Percentiles rank a stretch among this genome's conserved stretches.
Evolutionary conservation across 139 green algal species (phyloP).

Genomic region (Chlorella sp.): DNA sequence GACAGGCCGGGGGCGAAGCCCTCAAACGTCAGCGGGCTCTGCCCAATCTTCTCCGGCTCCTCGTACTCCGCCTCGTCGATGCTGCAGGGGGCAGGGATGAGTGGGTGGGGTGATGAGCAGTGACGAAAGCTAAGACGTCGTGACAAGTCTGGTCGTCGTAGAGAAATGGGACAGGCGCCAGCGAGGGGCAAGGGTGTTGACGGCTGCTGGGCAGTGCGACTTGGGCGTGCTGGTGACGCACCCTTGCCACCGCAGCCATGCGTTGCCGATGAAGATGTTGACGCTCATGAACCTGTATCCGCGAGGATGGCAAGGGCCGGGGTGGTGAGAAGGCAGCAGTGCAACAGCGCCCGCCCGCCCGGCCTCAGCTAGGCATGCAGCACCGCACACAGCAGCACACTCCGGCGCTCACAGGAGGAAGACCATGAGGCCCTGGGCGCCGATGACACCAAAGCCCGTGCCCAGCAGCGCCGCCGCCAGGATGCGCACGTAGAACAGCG

Average conservation of each 20-base stretch:
- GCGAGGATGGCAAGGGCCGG: too few relatives aligned
- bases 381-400: not conserved
- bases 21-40: slow-evolving; percentile 32
- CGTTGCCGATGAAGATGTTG: slow-evolving; percentile 25
- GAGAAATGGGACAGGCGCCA: too few relatives aligned
- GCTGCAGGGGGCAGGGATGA: not conserved
- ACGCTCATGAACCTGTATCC: slow-evolving; percentile 29
- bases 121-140: too few relatives aligned
- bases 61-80: slow-evolving; percentile 48
- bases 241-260: slow-evolving; percentile 39
- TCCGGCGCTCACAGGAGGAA: slow-evolving; percentile 27
- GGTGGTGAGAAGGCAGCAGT: not conserved
- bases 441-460: slow-evolving; percentile 21
- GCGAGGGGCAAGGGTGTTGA: not conserved
- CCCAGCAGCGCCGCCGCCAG: slow-evolving; percentile 28
- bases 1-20: slow-evolving; percentile 38
- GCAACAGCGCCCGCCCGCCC: not conserved
- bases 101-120: too few relatives aligned
- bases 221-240: not conserved
- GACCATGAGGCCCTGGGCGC: slow-evolving; percentile 38
- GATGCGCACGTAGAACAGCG: slow-evolving; percentile 41
- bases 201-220: not conserved
- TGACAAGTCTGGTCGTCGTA: too few relatives aligned
- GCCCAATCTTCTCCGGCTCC: slow-evolving; percentile 18
- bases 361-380: too few relatives aligned